These are phyloP conservation scores for Phytopythium sindhum DNA, from an alignment of 352 stramenopile species.

Conservation along the genomic window DNA sequence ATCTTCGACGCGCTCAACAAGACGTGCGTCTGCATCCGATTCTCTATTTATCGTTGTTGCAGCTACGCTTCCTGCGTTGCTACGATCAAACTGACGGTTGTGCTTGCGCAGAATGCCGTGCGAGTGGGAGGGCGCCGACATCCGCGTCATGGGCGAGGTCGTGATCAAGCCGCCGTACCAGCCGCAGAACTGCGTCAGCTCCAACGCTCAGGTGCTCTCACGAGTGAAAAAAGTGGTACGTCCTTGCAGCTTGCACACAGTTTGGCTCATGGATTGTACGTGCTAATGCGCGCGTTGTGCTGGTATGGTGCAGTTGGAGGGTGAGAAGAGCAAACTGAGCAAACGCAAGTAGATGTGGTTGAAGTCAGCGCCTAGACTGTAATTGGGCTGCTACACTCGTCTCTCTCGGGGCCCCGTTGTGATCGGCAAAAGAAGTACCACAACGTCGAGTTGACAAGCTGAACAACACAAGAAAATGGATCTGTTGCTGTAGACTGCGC, in stretches of 20 bases:
- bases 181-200: conserved; percentile 70
- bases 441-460: neutral
- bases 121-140: conserved; percentile 78
- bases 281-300: conserved; percentile 1
- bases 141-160: conserved; percentile 83
- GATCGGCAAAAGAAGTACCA: too few relatives aligned
- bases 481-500: neutral
- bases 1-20: conserved; percentile 90
- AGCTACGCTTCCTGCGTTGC: too few relatives aligned
- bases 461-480: neutral
- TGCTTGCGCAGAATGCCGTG: conserved; percentile 67
- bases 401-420: neutral
- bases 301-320: conserved; percentile 41
- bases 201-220: conserved; percentile 67
- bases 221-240: conserved; percentile 86
- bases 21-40: conserved; percentile 40
- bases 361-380: neutral
- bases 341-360: conserved; percentile 41
- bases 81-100: neutral
- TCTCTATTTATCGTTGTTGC: neutral
- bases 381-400: neutral
- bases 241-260: neutral
- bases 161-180: conserved; percentile 84
- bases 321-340: conserved; percentile 71
- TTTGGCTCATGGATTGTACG: neutral